A percentile compares a stretch with the other conserved stretches of the same genome.
These are phyloP conservation scores for Podospora bellae-mahoneyi DNA, from an alignment of 495 filamentous ascomycete species.

Conservation along the genomic window DNA sequence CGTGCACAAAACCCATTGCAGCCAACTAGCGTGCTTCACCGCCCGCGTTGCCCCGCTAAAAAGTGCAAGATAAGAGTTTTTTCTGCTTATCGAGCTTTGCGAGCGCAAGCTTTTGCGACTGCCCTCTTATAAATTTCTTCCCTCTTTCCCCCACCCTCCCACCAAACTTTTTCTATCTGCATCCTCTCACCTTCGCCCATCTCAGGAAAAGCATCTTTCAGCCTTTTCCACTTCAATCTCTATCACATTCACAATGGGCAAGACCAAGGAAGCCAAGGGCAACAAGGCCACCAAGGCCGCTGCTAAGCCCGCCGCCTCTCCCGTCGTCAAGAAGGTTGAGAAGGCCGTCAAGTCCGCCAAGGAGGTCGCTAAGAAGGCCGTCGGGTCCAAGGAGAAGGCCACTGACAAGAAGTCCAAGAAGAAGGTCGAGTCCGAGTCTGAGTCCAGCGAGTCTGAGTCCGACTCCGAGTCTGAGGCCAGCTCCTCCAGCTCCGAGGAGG, in stretches of 20 bases:
- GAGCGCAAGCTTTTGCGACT: slow-evolving; percentile 6
- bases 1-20: background rate
- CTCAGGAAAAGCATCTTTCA: slow-evolving; percentile 19
- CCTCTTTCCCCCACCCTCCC: slow-evolving; percentile 9
- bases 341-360: slow-evolving; percentile 44
- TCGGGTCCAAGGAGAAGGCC: slow-evolving; percentile 31
- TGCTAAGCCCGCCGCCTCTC: slow-evolving; percentile 28
- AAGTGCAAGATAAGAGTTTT: slow-evolving; percentile 13
- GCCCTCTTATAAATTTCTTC: slow-evolving; percentile 23
- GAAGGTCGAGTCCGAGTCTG: slow-evolving; percentile 37
- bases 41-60: slow-evolving; percentile 10
- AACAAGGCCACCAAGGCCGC: slow-evolving; percentile 47
- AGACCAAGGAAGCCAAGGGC: slow-evolving; percentile 51
- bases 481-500: slow-evolving; percentile 24
- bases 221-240: slow-evolving; percentile 19
- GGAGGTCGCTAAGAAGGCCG: slow-evolving; percentile 28
- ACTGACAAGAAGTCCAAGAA: slow-evolving; percentile 31
- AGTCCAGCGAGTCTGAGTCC: slow-evolving; percentile 20
- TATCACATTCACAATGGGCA: slow-evolving; percentile 49
- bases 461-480: slow-evolving; percentile 15
- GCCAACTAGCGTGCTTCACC: slow-evolving; percentile 5
- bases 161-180: slow-evolving; percentile 9
- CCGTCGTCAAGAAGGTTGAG: slow-evolving; percentile 39
- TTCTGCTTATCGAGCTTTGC: slow-evolving; percentile 5
- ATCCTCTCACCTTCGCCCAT: slow-evolving; percentile 20